phyloP scores from a whole-genome alignment of 345 rosid genomes.

The Aquilaria sinensis region DNA sequence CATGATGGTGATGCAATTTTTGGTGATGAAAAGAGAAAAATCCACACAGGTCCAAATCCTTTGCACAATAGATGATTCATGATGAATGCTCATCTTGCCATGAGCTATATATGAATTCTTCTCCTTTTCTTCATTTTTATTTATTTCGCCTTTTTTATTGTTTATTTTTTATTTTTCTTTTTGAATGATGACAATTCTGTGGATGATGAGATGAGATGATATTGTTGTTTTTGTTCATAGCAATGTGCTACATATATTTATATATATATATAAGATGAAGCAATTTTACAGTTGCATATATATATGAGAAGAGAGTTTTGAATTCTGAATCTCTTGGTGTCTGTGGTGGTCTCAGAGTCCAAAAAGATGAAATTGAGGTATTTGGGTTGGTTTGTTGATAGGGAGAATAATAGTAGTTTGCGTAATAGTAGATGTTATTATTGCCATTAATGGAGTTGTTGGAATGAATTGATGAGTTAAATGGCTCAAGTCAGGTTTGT shows the following conservation, averaged over 20 bases:
- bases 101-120: not conserved
- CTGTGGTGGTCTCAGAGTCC: not conserved
- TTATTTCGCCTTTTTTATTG: not conserved
- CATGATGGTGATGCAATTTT: conserved; percentile 6
- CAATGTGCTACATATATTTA: not conserved
- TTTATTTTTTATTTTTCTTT: no score
- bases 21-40: conserved; percentile 18
- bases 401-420: not conserved
- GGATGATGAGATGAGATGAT: not conserved
- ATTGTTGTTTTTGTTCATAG: conserved; percentile 4
- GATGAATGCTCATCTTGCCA: not conserved
- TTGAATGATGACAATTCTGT: not conserved
- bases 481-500: not conserved
- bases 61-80: conserved; percentile 14
- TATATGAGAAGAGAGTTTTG: not conserved
- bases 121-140: not conserved
- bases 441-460: conserved; percentile 8
- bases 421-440: not conserved
- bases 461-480: conserved; percentile 1
- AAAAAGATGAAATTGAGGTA: not conserved
- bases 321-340: not conserved
- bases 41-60: conserved; percentile 20
- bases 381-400: not conserved
- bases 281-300: conserved; percentile 3
- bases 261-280: not conserved